Evolutionary conservation across 2,329 filamentous ascomycete species (phyloP).

Genomic region (Blastomyces silverae): DNA sequence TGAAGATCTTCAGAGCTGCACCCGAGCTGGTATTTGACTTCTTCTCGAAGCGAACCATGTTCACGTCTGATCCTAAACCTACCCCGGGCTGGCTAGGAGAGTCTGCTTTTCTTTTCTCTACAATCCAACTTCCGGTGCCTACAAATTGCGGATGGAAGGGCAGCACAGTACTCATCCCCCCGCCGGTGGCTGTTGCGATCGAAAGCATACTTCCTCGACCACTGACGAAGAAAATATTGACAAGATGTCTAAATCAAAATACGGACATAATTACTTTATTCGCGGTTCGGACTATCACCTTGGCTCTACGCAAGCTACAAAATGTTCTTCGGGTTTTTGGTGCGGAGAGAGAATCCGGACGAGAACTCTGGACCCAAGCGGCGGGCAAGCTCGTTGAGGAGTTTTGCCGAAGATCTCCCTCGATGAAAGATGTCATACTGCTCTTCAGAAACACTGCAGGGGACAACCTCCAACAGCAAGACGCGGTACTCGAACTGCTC

Average conservation of each 20-base stretch:
- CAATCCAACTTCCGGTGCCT: constrained; percentile 68
- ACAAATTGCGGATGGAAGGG: constrained; percentile 61
- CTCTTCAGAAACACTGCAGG: constrained; percentile 63
- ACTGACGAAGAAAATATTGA: constrained; percentile 70
- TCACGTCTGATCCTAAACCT: constrained; percentile 84
- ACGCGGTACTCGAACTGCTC: constrained; percentile 70
- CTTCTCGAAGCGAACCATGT: constrained; percentile 70
- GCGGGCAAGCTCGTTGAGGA: constrained; percentile 61
- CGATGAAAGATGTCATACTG: constrained; percentile 71
- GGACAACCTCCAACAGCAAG: constrained; percentile 66
- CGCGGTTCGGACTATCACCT: constrained; percentile 67
- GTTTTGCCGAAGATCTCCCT: constrained; percentile 71
- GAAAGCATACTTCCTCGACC: constrained; percentile 82
- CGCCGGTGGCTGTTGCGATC: constrained; percentile 69
- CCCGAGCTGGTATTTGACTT: constrained; percentile 87
- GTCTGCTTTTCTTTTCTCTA: constrained; percentile 77
- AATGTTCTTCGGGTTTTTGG: constrained; percentile 56
- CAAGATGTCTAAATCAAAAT: constrained; percentile 69
- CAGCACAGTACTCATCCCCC: constrained; percentile 60
- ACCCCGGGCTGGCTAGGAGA: constrained; percentile 94
- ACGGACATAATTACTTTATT: constrained; percentile 79
- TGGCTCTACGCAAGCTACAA: constrained; percentile 72
- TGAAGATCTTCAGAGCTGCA: constrained; percentile 69
- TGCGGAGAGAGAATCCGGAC: constrained; percentile 40
- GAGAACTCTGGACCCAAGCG: constrained; percentile 62